Conservation (phyloP, 2,329 filamentous ascomycete genomes). For the Penicillium sp. region DNA sequence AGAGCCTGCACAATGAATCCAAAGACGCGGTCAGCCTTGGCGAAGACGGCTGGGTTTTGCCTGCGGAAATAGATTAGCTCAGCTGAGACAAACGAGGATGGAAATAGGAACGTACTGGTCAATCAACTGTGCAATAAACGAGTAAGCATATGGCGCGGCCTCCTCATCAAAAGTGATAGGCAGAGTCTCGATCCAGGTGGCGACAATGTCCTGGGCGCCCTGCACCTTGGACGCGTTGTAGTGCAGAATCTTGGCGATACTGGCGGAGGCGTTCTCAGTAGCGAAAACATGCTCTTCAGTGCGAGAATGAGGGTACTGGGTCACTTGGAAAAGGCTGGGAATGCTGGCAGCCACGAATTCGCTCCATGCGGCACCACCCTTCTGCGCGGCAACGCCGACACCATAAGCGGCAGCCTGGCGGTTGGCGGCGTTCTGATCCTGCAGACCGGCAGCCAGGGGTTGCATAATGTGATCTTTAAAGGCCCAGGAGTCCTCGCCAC, state of each 20-base stretch:
- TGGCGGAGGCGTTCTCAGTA: conserved; percentile 94
- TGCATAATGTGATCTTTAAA: conserved; percentile 84
- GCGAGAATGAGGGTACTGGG: conserved; percentile 74
- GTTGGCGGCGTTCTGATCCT: conserved; percentile 82
- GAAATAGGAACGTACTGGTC: conserved; percentile 70
- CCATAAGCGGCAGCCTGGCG: conserved; percentile 95
- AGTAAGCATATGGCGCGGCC: conserved; percentile 92
- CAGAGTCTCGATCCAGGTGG: conserved; percentile 86
- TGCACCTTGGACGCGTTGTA: conserved; percentile 76
- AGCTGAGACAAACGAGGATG: conserved; percentile 2
- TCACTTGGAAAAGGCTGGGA: conserved; percentile 79
- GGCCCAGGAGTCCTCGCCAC: conserved; percentile 79
- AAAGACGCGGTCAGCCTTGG: conserved; percentile 77
- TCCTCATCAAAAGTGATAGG: conserved; percentile 95
- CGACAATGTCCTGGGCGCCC: conserved; percentile 71
- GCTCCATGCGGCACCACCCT: conserved; percentile 81
- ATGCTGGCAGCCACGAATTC: conserved; percentile 79
- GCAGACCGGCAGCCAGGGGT: conserved; percentile 81
- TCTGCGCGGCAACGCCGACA: conserved; percentile 90
- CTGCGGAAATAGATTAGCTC: conserved; percentile 48
- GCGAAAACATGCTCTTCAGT: conserved; percentile 94
- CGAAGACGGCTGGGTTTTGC: conserved; percentile 77
- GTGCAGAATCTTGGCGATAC: conserved; percentile 94
- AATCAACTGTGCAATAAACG: conserved; percentile 85
- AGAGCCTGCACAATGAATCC: conserved; percentile 81